Percentiles rank a stretch among this genome's conserved stretches.
These are phyloP conservation scores for Taphrina communis DNA, from an alignment of 1,139 yeast genomes.

Conservation along the genomic window DNA sequence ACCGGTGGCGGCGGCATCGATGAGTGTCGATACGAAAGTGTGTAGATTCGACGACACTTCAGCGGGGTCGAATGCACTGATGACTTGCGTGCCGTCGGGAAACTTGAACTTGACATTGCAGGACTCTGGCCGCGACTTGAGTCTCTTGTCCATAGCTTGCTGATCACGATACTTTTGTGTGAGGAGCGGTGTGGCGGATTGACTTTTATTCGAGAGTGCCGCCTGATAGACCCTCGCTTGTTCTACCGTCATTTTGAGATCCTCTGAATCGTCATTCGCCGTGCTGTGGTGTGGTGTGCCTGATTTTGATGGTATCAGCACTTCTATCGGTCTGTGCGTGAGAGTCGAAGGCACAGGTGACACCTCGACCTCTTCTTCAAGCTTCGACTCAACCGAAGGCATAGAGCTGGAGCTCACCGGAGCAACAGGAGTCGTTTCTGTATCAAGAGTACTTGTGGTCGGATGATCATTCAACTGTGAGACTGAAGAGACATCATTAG, in stretches of 20 bases:
- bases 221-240: conserved; percentile 27
- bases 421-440: not conserved
- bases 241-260: conserved; percentile 16
- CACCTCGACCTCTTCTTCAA: not conserved
- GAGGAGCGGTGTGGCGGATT: conserved; percentile 11
- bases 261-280: conserved; percentile 10
- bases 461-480: not conserved
- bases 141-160: conserved; percentile 20
- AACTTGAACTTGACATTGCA: conserved; percentile 32
- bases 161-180: conserved; percentile 21
- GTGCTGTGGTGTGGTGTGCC: conserved; percentile 9
- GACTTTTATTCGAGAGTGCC: conserved; percentile 6
- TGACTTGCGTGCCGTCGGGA: conserved; percentile 32
- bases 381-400: not conserved
- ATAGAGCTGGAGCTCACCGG: not conserved
- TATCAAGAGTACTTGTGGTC: not conserved
- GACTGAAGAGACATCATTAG: not conserved
- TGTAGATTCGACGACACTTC: conserved; percentile 13
- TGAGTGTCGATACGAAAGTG: not conserved
- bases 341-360: not conserved
- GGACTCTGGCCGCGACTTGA: conserved; percentile 17
- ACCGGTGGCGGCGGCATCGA: not conserved
- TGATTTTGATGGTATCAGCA: conserved; percentile 16
- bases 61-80: conserved; percentile 21
- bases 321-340: conserved; percentile 1